Conservation (phyloP, 1,284 basidiomycete genomes). For the Puccinia horiana region DNA sequence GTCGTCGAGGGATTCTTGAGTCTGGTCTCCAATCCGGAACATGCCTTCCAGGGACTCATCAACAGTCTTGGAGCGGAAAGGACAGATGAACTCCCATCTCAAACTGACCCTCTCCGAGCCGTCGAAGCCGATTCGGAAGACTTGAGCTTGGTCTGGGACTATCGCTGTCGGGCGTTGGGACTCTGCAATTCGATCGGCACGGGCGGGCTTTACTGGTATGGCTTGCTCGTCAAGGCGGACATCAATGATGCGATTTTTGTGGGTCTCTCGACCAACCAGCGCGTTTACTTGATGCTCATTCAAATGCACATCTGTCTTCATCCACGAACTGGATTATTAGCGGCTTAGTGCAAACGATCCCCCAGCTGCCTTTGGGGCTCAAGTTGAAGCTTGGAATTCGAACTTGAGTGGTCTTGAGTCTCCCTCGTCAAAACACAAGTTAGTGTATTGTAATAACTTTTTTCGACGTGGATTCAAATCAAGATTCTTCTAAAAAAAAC, state of each 20-base stretch:
- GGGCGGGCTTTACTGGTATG: slow-evolving; percentile 6
- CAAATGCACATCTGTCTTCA: slow-evolving; percentile 68
- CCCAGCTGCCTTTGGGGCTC: slow-evolving; percentile 2
- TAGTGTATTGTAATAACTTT: background rate
- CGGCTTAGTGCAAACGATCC: slow-evolving; percentile 50
- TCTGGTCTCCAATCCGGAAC: slow-evolving; percentile 50
- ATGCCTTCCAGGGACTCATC: slow-evolving; percentile 74
- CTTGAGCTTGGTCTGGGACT: slow-evolving; percentile 71
- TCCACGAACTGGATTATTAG: slow-evolving; percentile 32
- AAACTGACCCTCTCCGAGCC: slow-evolving; percentile 59
- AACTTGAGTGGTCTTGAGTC: slow-evolving; percentile 13
- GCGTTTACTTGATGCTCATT: slow-evolving; percentile 79
- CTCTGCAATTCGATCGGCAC: slow-evolving; percentile 49
- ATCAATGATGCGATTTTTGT: background rate
- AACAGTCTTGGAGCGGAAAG: slow-evolving; percentile 64
- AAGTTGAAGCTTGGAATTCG: slow-evolving; percentile 24
- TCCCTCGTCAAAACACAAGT: slow-evolving; percentile 8
- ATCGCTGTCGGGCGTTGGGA: slow-evolving; percentile 72
- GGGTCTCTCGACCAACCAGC: slow-evolving; percentile 73
- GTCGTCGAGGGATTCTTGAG: slow-evolving; percentile 62
- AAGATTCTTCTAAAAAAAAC: background rate
- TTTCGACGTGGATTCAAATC: background rate
- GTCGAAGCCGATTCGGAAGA: slow-evolving; percentile 62
- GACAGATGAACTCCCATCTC: slow-evolving; percentile 52
- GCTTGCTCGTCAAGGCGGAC: slow-evolving; percentile 10